Base-by-base conservation (phyloP, 352 stramenopile species). In the Phytophthora uliginosa region DNA sequence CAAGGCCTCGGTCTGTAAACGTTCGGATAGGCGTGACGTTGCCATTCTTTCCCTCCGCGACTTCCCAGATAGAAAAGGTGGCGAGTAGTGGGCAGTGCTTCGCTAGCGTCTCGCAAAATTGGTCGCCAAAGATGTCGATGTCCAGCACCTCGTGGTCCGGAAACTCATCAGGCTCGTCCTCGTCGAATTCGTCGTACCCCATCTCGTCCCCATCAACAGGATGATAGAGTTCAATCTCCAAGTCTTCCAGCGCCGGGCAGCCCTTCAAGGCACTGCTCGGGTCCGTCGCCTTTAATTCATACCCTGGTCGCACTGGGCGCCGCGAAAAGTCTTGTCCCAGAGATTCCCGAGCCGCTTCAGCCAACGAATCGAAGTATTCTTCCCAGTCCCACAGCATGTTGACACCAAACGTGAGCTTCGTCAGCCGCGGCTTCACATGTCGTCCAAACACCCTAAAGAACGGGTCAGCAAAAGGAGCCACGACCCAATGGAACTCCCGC, bases 371-470 rank as follows among this genome's bases (percentile, higher is more conserved):
- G 38, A 84, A 84, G 57, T 88, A 88, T 26, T 55, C 40, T 20
- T 62, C 24, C 81, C 78, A 88, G 28, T 75, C 42, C 78, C 81
- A 88, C 18, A 78, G 45, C 78, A 86, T 84, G 55, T 75, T 85
- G 20, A 82, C 56, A 4, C 40, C 66, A 31, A 88, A 76, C 7
- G 74, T 72, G 17, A 84, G 63, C 20, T 66, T 71, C 17, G 36
- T 76, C 10, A 88, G 68, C 2, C 66, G 24, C 12, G 78, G 81
- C 47, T 88, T 88, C 0, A 66, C 18, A 53, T 77, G 38, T 13
- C 79, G 59, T 10, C 78, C 81, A 38, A 85, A 88, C 2, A 73
- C 61, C 3, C 60, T 64, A 51, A 88, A 88, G 58, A 85, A 85
- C 24, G 72, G 66, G 24, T 81, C 75, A 15, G 70, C 70, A 56